Evolutionary conservation across 495 filamentous ascomycete genomes (phyloP).

Genomic region (Chlorociboria aeruginascens): DNA sequence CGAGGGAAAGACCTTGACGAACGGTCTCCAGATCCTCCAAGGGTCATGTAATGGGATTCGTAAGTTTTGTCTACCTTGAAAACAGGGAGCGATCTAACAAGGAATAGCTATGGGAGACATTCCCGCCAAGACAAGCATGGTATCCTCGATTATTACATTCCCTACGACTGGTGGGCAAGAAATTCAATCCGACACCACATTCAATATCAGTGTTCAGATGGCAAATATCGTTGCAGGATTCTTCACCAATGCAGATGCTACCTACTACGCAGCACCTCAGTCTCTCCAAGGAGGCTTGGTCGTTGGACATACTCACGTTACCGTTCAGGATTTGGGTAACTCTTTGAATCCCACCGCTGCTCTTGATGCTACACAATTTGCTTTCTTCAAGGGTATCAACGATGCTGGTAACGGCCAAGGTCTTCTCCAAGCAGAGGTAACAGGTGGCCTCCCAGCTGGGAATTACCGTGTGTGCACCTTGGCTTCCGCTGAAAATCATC

Average conservation of each 20-base stretch:
- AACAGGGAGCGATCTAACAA: background rate
- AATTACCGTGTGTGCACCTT: slow-evolving; percentile 63
- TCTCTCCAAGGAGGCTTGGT: slow-evolving; percentile 40
- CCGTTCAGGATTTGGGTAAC: slow-evolving; percentile 49
- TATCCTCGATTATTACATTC: slow-evolving; percentile 49
- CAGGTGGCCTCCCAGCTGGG: slow-evolving; percentile 43
- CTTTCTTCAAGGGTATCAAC: slow-evolving; percentile 73
- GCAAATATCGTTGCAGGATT: slow-evolving; percentile 48
- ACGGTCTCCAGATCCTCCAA: slow-evolving; percentile 47
- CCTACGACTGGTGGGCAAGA: slow-evolving; percentile 37
- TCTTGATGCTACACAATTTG: slow-evolving; percentile 45
- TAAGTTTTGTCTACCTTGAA: slow-evolving; percentile 35
- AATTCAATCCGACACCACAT: slow-evolving; percentile 35
- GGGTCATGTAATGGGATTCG: slow-evolving; percentile 66
- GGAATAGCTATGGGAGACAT: slow-evolving; percentile 52
- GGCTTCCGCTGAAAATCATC: slow-evolving; percentile 57
- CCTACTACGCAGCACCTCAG: slow-evolving; percentile 62
- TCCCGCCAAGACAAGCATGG: slow-evolving; percentile 48
- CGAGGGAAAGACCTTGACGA: slow-evolving; percentile 52
- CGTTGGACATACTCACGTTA: slow-evolving; percentile 45
- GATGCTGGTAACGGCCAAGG: slow-evolving; percentile 57
- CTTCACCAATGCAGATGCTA: slow-evolving; percentile 51
- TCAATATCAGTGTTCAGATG: slow-evolving; percentile 48
- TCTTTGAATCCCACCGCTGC: slow-evolving; percentile 38
- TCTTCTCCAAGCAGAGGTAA: slow-evolving; percentile 38